Percentiles rank a stretch among this genome's conserved stretches.
Conservation (phyloP, 306 rosid genomes). For the Vachellia collinsii region DNA sequence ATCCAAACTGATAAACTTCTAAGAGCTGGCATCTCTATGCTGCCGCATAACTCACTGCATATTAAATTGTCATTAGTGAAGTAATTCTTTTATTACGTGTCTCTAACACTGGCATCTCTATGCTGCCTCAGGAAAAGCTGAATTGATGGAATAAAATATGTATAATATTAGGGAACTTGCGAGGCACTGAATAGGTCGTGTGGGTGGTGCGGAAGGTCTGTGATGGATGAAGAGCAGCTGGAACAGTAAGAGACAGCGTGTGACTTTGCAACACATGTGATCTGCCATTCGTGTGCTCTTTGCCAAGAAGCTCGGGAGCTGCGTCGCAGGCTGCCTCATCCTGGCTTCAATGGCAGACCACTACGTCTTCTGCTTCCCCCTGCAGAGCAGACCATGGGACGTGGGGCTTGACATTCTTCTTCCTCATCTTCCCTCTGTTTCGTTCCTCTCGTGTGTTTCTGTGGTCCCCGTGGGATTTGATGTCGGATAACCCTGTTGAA, state of each 20-base stretch:
- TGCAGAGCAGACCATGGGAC: conserved; percentile 79
- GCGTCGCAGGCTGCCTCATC: conserved; percentile 87
- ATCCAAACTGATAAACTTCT: too few species aligned
- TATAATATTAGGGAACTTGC: conserved; percentile 64
- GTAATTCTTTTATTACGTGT: background rate
- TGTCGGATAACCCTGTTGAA: conserved; percentile 7
- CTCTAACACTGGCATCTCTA: background rate
- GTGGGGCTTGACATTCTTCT: conserved; percentile 51
- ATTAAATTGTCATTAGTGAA: background rate
- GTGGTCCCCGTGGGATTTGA: conserved; percentile 11
- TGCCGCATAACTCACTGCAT: background rate
- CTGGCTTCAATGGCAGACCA: conserved; percentile 77
- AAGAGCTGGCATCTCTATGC: too few species aligned
- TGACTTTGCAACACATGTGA: conserved; percentile 81
- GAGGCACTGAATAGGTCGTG: conserved; percentile 77
- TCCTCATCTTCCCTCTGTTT: background rate
- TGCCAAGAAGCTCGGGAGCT: conserved; percentile 99
- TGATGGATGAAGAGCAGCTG: conserved; percentile 67
- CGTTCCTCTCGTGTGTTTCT: conserved; percentile 35
- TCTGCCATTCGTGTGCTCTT: conserved; percentile 83
- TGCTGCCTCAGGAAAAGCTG: conserved; percentile 1
- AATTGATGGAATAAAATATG: conserved; percentile 31
- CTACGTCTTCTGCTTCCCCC: conserved; percentile 87
- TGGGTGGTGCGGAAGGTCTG: conserved; percentile 78
- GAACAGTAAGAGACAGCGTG: conserved; percentile 81